phyloP scores from a whole-genome alignment of 2,329 filamentous ascomycete species.

The Kalmusia sp. region DNA sequence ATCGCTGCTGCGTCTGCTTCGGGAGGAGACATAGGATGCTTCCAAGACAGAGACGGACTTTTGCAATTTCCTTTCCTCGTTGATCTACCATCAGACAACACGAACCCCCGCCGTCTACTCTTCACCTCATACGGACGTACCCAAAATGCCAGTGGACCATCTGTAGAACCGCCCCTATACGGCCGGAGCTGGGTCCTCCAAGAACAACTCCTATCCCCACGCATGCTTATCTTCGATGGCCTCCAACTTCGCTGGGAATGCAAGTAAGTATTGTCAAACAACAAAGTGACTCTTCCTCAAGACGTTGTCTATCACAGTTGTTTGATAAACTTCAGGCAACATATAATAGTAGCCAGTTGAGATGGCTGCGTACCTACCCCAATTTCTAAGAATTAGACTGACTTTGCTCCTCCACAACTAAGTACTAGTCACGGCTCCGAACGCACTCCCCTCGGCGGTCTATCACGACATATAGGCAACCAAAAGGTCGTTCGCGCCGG shows the following conservation, averaged over 20 bases:
- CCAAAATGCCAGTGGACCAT: constrained; percentile 12
- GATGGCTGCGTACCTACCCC: too few species aligned
- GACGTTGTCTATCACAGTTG: too few species aligned
- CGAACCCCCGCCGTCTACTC: constrained; percentile 6
- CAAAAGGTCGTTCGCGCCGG: constrained; percentile 18
- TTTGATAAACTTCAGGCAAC: too few species aligned
- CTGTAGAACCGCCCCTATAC: constrained; percentile 21
- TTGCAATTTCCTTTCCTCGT: constrained; percentile 24
- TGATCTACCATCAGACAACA: constrained; percentile 5
- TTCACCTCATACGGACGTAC: constrained; percentile 21
- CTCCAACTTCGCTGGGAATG: constrained; percentile 30
- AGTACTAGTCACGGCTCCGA: constrained; percentile 24
- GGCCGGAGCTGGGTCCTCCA: constrained; percentile 33
- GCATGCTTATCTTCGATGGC: constrained; percentile 29
- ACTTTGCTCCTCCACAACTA: too few species aligned
- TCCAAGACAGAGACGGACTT: constrained; percentile 27
- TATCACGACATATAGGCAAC: constrained; percentile 19
- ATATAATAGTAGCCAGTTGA: too few species aligned
- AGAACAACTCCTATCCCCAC: constrained; percentile 27
- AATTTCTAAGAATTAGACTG: too few species aligned
- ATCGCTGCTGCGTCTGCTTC: constrained; percentile 31
- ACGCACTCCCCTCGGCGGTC: constrained; percentile 16
- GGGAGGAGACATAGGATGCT: constrained; percentile 27
- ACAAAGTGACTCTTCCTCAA: too few species aligned
- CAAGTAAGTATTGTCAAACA: too few species aligned